Conservation (phyloP, 2,329 filamentous ascomycete species). For the Tolypocladium pustulatum region DNA sequence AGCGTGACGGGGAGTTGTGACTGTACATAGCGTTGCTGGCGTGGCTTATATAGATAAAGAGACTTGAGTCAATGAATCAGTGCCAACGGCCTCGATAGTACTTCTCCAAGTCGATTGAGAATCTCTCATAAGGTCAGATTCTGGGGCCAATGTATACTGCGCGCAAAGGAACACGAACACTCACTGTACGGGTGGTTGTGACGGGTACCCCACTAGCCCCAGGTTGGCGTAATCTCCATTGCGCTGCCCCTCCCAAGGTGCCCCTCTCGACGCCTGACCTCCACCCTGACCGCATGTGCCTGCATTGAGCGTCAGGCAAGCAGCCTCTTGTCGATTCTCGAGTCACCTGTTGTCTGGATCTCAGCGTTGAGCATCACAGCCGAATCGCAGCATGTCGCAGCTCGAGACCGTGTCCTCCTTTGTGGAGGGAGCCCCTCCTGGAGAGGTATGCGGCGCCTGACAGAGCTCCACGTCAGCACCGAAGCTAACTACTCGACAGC, state of each 20-base stretch:
- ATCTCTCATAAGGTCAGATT: neutral
- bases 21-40: neutral
- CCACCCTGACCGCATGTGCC: neutral
- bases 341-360: neutral
- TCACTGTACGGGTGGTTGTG: too few species aligned
- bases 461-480: slow-evolving; percentile 7
- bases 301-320: neutral
- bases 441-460: slow-evolving; percentile 61
- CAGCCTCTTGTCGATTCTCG: neutral
- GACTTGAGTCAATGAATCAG: neutral
- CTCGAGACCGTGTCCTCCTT: slow-evolving; percentile 60
- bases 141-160: neutral
- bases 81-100: neutral
- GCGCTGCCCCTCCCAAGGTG: neutral
- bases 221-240: neutral
- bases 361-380: neutral
- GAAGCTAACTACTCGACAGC: slow-evolving; percentile 39
- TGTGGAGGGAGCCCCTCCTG: slow-evolving; percentile 86
- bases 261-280: neutral
- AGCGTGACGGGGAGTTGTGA: neutral
- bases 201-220: neutral
- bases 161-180: too few species aligned
- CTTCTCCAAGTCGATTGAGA: neutral
- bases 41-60: neutral
- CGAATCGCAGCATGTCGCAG: slow-evolving; percentile 21